Base-by-base conservation (phyloP, 331 rosid genomes). In the Quercus phellos region DNA sequence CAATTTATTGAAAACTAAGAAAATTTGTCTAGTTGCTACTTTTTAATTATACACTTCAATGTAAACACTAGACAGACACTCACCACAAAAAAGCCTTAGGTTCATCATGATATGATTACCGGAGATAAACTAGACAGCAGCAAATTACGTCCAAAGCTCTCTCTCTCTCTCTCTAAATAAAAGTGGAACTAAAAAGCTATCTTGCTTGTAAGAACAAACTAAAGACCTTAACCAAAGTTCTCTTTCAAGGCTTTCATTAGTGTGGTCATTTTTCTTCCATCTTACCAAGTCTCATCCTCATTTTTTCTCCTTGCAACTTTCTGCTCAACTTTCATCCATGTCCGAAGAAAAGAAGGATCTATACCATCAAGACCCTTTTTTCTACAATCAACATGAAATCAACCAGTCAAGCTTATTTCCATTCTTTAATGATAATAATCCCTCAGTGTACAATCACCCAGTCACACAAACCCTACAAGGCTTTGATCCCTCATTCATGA, bases 361-460 rank as follows among this genome's bases (percentile, higher is more conserved):
- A 19, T 78, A 70, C 74, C 80, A 77, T 30, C 77, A 76, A 10
- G 89, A 89, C 74, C 93, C 91, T 11, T 90, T 90, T 82, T 55
- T 81, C 66, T 83, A 89, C 87, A 78, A 86, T 85, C 79, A 74
- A 75, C 83, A 84, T 55, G 87, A 84, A 60, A 86, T 75, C 68
- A 83, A 83, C 85, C 83, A 78, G 43, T 58, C 90, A 29, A 81
- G 21, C 75, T 46, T 12, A 46, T 64, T 64, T 32, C 70, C 70
- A 7, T 66, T 78, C 79, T 74, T 78, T 63, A 81, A 77, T 51
- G 60, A 38, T 32, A 55, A 26, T 32, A 55, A 26, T 64, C 51
- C 78, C 9, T 74, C 81, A 9, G 14, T 81, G 34, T 61, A 79
- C 76, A 73, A 50, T 35, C 35, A 79, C n/a, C 81, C 81, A 21